Conservation (phyloP, 352 stramenopile genomes). For the Globisporangium lucens region DNA sequence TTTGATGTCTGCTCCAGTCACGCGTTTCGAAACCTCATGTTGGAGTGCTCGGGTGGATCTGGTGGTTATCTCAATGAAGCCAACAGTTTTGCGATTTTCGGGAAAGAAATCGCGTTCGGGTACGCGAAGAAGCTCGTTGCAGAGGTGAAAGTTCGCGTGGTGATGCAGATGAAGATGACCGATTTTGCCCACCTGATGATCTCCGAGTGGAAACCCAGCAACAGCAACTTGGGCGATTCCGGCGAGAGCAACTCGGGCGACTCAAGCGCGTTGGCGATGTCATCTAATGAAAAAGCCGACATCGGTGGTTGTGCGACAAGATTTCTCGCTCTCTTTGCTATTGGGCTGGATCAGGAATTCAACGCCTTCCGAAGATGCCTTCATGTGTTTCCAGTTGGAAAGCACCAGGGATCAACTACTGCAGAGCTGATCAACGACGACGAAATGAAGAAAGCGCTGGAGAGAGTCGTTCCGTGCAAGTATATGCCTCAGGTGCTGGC, state of each 20-base stretch:
- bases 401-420: conserved; percentile 17
- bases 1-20: conserved; percentile 64
- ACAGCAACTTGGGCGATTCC: neutral
- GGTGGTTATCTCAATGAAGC: conserved; percentile 35
- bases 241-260: conserved; percentile 2
- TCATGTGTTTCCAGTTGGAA: conserved; percentile 35
- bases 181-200: conserved; percentile 62
- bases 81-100: conserved; percentile 38
- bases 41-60: conserved; percentile 44
- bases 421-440: conserved; percentile 27
- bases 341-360: conserved; percentile 67
- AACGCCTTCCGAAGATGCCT: conserved; percentile 60
- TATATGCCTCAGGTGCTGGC: conserved; percentile 49
- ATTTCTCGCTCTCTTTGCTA: conserved; percentile 53
- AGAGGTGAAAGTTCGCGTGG: conserved; percentile 41
- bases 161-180: conserved; percentile 54
- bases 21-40: conserved; percentile 53
- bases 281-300: neutral
- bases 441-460: conserved; percentile 37
- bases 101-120: conserved; percentile 38
- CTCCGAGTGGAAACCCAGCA: conserved; percentile 39
- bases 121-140: conserved; percentile 57
- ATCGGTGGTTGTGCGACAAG: neutral
- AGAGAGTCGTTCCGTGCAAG: conserved; percentile 33
- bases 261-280: neutral